Conservation (phyloP, 768 basidiomycete genomes). For the Gloeopeniophorella convolvens region DNA sequence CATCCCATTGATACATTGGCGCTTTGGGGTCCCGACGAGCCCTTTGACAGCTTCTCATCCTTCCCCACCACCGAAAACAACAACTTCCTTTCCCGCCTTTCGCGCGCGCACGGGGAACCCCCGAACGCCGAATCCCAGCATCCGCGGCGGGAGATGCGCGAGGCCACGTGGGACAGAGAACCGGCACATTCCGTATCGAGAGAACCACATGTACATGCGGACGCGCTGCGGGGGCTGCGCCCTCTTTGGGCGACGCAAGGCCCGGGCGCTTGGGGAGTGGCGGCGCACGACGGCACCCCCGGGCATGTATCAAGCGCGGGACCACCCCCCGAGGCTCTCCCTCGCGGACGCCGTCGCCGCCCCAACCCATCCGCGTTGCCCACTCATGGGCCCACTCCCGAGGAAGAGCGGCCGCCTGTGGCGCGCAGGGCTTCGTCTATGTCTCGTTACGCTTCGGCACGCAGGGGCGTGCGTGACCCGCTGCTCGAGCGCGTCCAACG, state of each 20-base stretch:
- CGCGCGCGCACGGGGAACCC: constrained; percentile 4
- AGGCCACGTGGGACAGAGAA: constrained; percentile 1
- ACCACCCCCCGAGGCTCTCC: background rate
- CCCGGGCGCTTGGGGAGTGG: constrained; percentile 9
- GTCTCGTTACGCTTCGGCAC: constrained; percentile 9
- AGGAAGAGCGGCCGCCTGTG: constrained; percentile 10
- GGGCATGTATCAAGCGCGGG: background rate
- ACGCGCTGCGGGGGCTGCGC: constrained; percentile 11
- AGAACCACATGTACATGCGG: constrained; percentile 12
- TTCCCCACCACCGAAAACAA: too few relatives aligned
- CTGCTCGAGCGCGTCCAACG: constrained; percentile 11
- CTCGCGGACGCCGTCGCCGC: constrained; percentile 13
- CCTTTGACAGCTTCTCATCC: background rate
- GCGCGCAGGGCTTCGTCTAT: constrained; percentile 10
- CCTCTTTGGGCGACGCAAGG: constrained; percentile 10
- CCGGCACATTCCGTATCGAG: constrained; percentile 1
- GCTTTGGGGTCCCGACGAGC: constrained; percentile 9
- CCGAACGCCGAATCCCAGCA: too few relatives aligned
- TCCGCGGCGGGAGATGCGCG: constrained; percentile 1
- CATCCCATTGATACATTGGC: background rate
- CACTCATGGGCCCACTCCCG: constrained; percentile 13
- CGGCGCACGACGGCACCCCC: background rate
- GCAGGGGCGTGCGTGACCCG: constrained; percentile 11
- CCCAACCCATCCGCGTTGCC: constrained; percentile 11
- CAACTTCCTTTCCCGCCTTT: background rate